Base-by-base conservation (phyloP, 2,329 filamentous ascomycete genomes). In the Leptographium procerum region DNA sequence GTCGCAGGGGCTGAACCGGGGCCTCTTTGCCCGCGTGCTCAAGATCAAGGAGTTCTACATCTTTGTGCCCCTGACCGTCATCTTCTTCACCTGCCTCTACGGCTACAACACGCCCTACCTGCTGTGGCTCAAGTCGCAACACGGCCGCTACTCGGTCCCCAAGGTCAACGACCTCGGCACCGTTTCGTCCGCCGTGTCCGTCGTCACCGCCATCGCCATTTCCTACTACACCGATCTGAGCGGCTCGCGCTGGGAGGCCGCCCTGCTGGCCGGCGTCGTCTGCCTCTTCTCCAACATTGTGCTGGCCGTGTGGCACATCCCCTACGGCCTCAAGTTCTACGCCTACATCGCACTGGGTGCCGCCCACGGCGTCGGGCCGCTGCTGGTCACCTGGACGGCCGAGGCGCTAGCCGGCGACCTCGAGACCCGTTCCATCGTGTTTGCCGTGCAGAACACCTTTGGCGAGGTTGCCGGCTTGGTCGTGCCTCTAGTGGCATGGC, bases 231-330 rank as follows among this genome's bases (percentile, higher is more conserved):
- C 71, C 71, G 10, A 73, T 70, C 55, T 73, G 14, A 36, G 33
- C 33, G 56, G 56, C 48, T 29, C 24, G 6, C 31, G 56, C 19
- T 57, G 48, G 47, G 56, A 57, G 13, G 47, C 48, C 16, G 48
- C 34, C 9, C 6, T 45, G 1, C 13, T 34, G 5, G 56, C 47
- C 13, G 55, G 56, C 13, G 22, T 57, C 19, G 13, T 57, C 48
- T 57, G 56, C 11, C 3, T 58, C n/a, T 58, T 78, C 52, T 75
- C 75, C 2, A 71, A 71, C 6, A 66, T 76, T 9, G 73, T 73
- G 52, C 73, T 79, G 64, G 70, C 76, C 4, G 65, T 77, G 14
- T 79, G 76, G 76, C 66, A 71, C 14, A 75, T 79, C n/a, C 76
- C 77, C 0, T 74, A 70, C 4, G 70, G 68, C 4, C 64, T 77